Evolutionary conservation across 139 green algal species (phyloP).

Genomic region (Gonium pectorale): DNA sequence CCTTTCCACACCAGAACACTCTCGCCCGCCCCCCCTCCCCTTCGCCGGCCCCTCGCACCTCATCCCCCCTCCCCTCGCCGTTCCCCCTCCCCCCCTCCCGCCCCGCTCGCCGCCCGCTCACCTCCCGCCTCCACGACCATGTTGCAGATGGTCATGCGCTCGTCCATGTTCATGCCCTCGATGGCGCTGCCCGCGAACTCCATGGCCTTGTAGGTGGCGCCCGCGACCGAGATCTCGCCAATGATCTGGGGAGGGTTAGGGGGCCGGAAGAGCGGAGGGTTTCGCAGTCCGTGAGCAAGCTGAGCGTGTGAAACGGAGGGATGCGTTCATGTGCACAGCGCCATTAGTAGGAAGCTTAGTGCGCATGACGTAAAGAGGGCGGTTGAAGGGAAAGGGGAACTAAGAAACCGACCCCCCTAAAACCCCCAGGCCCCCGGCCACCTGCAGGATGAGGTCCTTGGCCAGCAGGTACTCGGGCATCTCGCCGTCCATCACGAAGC

Average conservation of each 20-base stretch:
- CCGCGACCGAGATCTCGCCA: constrained; percentile 91
- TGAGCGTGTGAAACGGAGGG: too few relatives aligned
- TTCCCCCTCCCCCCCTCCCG: background rate
- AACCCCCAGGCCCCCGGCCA: constrained; percentile 58
- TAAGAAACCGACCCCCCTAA: background rate
- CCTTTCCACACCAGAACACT: too few relatives aligned
- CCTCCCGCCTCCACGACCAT: constrained; percentile 96
- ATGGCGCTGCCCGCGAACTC: constrained; percentile 91
- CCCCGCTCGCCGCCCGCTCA: background rate
- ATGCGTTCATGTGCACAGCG: too few relatives aligned
- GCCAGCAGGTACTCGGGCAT: constrained; percentile 93
- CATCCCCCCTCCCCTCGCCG: background rate
- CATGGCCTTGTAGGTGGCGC: constrained; percentile 89
- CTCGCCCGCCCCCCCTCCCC: background rate
- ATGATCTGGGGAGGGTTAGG: constrained; percentile 95
- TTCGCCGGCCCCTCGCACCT: background rate
- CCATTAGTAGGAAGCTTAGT: too few relatives aligned
- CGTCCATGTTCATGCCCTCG: constrained; percentile 95
- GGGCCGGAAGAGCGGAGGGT: background rate
- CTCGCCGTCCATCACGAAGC: constrained; percentile 94
- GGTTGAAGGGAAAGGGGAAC: too few relatives aligned
- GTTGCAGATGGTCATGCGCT: constrained; percentile 98
- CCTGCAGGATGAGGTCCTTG: constrained; percentile 95
- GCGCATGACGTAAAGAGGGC: too few relatives aligned
- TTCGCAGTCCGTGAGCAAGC: too few relatives aligned